phyloP scores from a whole-genome alignment of 768 basidiomycete species.

The Imleria badia region DNA sequence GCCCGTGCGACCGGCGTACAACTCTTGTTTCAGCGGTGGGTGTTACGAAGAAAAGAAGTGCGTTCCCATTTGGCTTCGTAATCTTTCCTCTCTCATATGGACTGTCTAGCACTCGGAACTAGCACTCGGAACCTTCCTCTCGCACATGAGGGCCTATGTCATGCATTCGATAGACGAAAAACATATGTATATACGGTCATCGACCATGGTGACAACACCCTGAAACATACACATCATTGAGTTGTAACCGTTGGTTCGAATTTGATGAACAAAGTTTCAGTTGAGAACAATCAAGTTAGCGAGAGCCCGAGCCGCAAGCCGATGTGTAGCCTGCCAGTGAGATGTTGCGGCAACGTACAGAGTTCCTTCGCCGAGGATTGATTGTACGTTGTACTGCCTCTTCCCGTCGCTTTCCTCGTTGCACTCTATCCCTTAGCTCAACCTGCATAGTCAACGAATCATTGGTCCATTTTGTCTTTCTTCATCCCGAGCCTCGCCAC shows the following conservation, averaged over 20 bases:
- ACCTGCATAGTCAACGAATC: too few relatives aligned
- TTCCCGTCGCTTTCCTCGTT: too few relatives aligned
- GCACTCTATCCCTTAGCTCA: too few relatives aligned
- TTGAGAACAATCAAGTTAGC: too few relatives aligned
- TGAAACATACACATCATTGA: not conserved
- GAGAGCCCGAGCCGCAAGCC: too few relatives aligned
- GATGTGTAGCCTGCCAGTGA: too few relatives aligned
- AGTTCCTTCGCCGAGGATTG: too few relatives aligned
- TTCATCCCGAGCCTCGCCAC: too few relatives aligned
- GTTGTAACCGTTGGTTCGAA: not conserved
- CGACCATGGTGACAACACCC: conserved; percentile 5
- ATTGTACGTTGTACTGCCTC: too few relatives aligned
- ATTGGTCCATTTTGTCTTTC: too few relatives aligned
- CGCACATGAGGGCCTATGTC: conserved; percentile 94
- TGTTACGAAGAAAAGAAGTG: conserved; percentile 70
- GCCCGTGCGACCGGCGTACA: conserved; percentile 93
- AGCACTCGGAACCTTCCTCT: conserved; percentile 85
- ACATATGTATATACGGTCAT: conserved; percentile 91
- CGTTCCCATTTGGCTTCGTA: conserved; percentile 21
- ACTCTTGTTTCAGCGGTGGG: conserved; percentile 93
- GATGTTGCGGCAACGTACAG: too few relatives aligned
- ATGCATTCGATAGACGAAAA: conserved; percentile 96
- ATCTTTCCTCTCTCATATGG: conserved; percentile 5
- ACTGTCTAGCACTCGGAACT: conserved; percentile 64
- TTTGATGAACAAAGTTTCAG: not conserved